Evolutionary conservation across 2,329 filamentous ascomycete species (phyloP).

Genomic region (Colletotrichum nymphaeae): DNA sequence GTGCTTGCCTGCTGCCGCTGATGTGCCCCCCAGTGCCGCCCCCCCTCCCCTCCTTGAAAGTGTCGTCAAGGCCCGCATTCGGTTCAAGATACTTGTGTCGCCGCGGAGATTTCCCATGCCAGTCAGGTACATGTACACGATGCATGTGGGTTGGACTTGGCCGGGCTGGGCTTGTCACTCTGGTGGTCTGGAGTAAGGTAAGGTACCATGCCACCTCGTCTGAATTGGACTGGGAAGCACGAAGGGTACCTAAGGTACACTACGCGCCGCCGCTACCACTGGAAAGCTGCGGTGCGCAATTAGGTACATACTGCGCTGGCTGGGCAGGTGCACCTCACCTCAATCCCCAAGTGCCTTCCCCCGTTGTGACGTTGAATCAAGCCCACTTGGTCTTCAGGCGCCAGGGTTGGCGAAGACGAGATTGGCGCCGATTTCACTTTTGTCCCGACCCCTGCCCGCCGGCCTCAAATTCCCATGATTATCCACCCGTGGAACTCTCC

Average conservation of each 20-base stretch:
- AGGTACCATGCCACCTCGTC: conserved; percentile 18
- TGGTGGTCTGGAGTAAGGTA: neutral
- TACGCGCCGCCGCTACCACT: neutral
- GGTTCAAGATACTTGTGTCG: neutral
- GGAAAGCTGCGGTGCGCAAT: too few relatives aligned
- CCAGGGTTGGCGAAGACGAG: conserved; percentile 27
- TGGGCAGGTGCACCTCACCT: too few relatives aligned
- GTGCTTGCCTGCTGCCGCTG: neutral
- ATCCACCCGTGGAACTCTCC: neutral
- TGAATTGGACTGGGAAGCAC: neutral
- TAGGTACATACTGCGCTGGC: too few relatives aligned
- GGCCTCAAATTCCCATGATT: conserved; percentile 13
- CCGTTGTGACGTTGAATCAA: conserved; percentile 35
- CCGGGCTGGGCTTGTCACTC: neutral
- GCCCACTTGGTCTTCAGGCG: conserved; percentile 19
- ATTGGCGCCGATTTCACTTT: conserved; percentile 34
- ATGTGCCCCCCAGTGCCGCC: neutral
- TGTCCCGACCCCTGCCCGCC: conserved; percentile 23
- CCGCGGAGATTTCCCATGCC: neutral
- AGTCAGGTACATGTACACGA: neutral
- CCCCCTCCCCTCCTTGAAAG: neutral
- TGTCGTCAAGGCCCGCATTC: conserved; percentile 1
- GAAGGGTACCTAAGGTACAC: neutral
- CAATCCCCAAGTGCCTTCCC: neutral
- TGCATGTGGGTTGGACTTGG: neutral